Evolutionary conservation across 2,329 filamentous ascomycete genomes (phyloP), one percentile per base, ranked within the genome.

Genomic region (Periconia sp.): DNA sequence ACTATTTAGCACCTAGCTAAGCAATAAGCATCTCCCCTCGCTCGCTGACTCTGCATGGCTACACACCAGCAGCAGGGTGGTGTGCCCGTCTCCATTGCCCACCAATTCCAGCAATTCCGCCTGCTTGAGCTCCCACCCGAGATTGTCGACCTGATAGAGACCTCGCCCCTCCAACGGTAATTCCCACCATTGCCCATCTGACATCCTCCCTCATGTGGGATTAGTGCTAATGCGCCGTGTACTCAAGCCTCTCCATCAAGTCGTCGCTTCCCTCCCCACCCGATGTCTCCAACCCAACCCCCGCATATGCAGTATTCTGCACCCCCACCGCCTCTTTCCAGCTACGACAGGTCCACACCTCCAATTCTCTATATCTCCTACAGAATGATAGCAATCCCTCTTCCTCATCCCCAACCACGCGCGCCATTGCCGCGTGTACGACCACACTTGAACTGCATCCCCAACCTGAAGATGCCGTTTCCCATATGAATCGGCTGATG

Each of bases 331-430:
- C 80, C 59, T 85, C 84, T 11, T 88, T 81, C 73, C 78, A 81
- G 54, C 72, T 87, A 48, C 83, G 84, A 60, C 84, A 87, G 69
- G 84, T 87, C 49, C 84, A 85, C 61, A 86, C 85, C 15, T 87
- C 85, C 23, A 88, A 88, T 60, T 84, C 82, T 35, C 76, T 87
- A 52, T 82, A 83, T 77, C 79, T 41, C 53, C 55, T 5, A 76
- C 76, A 52, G 63, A 70, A 19, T 66, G 68, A 58, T 70, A 69
- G 8, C 64, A 65, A 62, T 66, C 66, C 69, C 68, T 61, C 68
- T 37, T 66, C 61, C 46, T 61, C 65, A n/a, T 53, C 61, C 37
- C 62, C 69, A 31, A 70, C 68, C 45, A 66, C 77, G 46, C 64
- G 74, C 56, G 76, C 76, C 50, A 72, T 80, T 56, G 76, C 79